These are phyloP conservation scores for Verticillium nonalfalfae DNA, from an alignment of 2,329 filamentous ascomycete genomes.

Conservation along the genomic window DNA sequence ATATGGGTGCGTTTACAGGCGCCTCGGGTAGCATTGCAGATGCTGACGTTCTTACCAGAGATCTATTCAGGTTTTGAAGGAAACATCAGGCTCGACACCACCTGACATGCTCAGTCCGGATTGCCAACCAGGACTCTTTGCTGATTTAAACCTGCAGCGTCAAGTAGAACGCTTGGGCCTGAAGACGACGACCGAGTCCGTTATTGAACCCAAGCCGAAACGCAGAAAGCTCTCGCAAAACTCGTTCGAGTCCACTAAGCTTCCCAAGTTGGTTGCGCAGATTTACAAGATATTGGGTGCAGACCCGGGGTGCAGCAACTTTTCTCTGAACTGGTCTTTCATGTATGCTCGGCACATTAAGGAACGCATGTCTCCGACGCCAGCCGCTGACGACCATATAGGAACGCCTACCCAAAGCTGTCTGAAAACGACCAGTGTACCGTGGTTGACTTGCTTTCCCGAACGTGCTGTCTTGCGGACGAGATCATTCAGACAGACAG, in stretches of 20 bases:
- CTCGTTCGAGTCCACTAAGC: constrained; percentile 10
- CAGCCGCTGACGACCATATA: constrained; percentile 10
- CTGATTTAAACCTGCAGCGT: constrained; percentile 15
- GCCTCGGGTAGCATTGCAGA: background rate
- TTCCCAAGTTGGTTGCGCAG: constrained; percentile 15
- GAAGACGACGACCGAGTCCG: background rate
- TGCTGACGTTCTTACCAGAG: constrained; percentile 12
- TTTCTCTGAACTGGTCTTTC: constrained; percentile 27
- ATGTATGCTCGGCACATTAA: constrained; percentile 33
- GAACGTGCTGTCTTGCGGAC: constrained; percentile 49
- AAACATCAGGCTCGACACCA: constrained; percentile 12
- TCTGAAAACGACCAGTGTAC: constrained; percentile 43
- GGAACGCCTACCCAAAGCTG: constrained; percentile 35
- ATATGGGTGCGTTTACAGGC: constrained; percentile 30
- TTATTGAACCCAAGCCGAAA: constrained; percentile 18
- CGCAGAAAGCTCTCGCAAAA: constrained; percentile 21
- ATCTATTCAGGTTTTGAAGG: constrained; percentile 20
- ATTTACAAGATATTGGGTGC: constrained; percentile 21
- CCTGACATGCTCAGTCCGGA: constrained; percentile 11
- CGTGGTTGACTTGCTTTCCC: constrained; percentile 48
- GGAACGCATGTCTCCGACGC: background rate
- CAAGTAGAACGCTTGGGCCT: constrained; percentile 15
- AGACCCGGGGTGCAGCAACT: constrained; percentile 16
- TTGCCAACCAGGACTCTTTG: constrained; percentile 16
- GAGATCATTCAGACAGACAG: constrained; percentile 20